These are phyloP conservation scores for Suhomyces atakaporum DNA, from an alignment of 1,139 yeast species.

Conservation along the genomic window DNA sequence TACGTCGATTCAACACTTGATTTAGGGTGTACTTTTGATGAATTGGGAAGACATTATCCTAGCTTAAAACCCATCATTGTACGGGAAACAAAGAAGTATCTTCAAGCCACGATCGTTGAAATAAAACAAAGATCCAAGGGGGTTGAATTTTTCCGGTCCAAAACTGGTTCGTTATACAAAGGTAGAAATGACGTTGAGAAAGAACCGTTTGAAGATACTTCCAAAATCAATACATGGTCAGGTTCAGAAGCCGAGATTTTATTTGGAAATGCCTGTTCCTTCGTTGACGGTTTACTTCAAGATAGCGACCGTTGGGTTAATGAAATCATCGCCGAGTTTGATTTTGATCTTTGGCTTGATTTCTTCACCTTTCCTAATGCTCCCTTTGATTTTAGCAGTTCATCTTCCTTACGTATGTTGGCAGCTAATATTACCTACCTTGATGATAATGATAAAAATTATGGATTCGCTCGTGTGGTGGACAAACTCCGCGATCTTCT, in stretches of 20 bases:
- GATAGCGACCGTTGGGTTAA: slow-evolving; percentile 53
- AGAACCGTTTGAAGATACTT: background rate
- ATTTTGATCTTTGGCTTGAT: slow-evolving; percentile 46
- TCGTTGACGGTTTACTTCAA: slow-evolving; percentile 49
- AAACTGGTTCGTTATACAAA: slow-evolving; percentile 43
- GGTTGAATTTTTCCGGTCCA: slow-evolving; percentile 46
- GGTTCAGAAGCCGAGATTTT: slow-evolving; percentile 18
- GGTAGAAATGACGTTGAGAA: slow-evolving; percentile 14
- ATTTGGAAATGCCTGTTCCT: slow-evolving; percentile 49
- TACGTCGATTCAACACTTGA: slow-evolving; percentile 41
- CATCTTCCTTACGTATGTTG: slow-evolving; percentile 55
- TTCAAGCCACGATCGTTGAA: too few species aligned
- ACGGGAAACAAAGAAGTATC: slow-evolving; percentile 46
- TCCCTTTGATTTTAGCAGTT: slow-evolving; percentile 61
- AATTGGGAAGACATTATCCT: slow-evolving; percentile 81
- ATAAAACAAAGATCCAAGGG: slow-evolving; percentile 39
- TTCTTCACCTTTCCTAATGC: slow-evolving; percentile 48
- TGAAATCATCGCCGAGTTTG: slow-evolving; percentile 40
- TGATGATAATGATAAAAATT: slow-evolving; percentile 57
- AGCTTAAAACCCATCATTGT: slow-evolving; percentile 63
- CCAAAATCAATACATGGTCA: slow-evolving; percentile 4
- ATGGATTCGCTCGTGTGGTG: slow-evolving; percentile 42
- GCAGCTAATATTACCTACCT: slow-evolving; percentile 56
- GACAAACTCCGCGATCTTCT: slow-evolving; percentile 13
- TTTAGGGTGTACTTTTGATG: slow-evolving; percentile 76